Evolutionary conservation across 2,329 filamentous ascomycete species (phyloP), one percentile per base, ranked within the genome.

Genomic region (Penicillium glabrum): DNA sequence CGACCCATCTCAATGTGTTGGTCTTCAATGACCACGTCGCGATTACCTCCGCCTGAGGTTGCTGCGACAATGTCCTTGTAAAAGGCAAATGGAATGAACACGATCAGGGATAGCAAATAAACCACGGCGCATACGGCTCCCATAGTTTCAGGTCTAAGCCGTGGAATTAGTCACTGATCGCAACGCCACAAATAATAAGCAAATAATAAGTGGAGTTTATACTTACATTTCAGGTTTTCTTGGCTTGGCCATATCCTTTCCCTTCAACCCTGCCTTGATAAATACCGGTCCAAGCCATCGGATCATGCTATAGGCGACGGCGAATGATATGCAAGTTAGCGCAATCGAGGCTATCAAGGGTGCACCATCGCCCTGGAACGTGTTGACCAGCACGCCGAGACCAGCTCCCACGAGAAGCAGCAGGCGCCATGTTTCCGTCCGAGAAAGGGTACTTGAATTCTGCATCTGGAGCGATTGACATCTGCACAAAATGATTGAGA

Each of bases 21-120:
- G 45, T 86, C 79, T 70, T 90, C 85, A 67, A 91, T 76, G 13
- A 96, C 89, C 6, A 95, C 86, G 77, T 97, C 93, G 62, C 90
- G 83, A 75, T 97, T 97, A 48, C 93, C 93, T 61, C 92, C 93
- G 61, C 93, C 95, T 63, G 91, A 96, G 21, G 95, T 98, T 39
- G 93, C 92, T 16, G 91, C 90, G 26, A 97, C 93, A 64, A 99
- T 96, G 72, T 98, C 93, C 77, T 97, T 96, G 81, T 97, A 98
- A 75, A 99, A 98, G 1, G 93, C 90, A 75, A 97, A 96, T 0
- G 95, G 95, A 57, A 98, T 92, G 74, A 99, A 99, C 61, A 91
- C 79, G 64, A 98, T 96, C 64, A 98, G 83, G 49, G 87, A 84
- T 63, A 99, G 82, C 44, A 99, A 83, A 76, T 98, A 98, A 26